Conservation (phyloP, 257 asterid genomes). For the Scutellaria barbata region DNA sequence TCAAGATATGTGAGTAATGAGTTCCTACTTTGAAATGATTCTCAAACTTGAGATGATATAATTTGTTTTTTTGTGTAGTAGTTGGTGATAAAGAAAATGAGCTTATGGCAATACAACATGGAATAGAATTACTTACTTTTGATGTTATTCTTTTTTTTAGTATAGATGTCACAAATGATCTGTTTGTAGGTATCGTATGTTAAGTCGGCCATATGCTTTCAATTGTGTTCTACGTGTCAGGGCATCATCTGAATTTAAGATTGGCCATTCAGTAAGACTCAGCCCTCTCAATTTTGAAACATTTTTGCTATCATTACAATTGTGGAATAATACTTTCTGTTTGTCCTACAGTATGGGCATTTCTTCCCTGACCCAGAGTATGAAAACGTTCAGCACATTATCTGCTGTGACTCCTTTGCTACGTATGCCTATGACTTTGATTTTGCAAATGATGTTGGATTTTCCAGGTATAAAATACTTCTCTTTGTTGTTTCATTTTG, state of each 20-base stretch:
- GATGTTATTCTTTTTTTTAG: slow-evolving; percentile 13
- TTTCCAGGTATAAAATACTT: slow-evolving; percentile 69
- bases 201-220: slow-evolving; percentile 94
- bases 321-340: slow-evolving; percentile 38
- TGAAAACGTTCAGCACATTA: slow-evolving; percentile 94
- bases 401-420: slow-evolving; percentile 95
- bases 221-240: slow-evolving; percentile 91
- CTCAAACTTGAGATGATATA: slow-evolving; percentile 27
- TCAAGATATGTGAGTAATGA: slow-evolving; percentile 90
- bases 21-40: slow-evolving; percentile 28
- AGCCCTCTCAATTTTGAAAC: background rate
- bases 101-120: slow-evolving; percentile 14
- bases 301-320: slow-evolving; percentile 19
- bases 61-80: slow-evolving; percentile 18
- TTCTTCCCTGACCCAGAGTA: slow-evolving; percentile 98
- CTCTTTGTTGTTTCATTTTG: slow-evolving; percentile 27
- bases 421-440: slow-evolving; percentile 98
- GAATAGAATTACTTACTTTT: slow-evolving; percentile 14
- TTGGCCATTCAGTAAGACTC: slow-evolving; percentile 76
- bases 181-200: slow-evolving; percentile 90
- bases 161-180: slow-evolving; percentile 44
- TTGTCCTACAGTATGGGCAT: slow-evolving; percentile 89
- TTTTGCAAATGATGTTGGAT: slow-evolving; percentile 71
- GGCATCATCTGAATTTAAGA: slow-evolving; percentile 90
- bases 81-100: slow-evolving; percentile 24